phyloP scores from a whole-genome alignment of 2,329 filamentous ascomycete species.

The Calonectria fujianensis region DNA sequence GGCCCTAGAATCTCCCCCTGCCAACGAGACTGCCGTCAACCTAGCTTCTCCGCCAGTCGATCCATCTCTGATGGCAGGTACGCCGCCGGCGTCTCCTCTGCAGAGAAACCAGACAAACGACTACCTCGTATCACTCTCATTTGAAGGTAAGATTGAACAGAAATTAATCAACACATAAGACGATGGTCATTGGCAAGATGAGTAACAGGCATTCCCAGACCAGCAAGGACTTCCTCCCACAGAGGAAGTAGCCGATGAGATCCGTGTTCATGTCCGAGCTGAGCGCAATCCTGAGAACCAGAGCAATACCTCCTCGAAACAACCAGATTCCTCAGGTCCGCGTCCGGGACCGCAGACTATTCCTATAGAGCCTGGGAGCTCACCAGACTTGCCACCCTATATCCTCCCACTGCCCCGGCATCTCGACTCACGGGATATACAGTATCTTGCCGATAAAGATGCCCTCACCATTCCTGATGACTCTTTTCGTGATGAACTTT shows the following conservation, averaged over 20 bases:
- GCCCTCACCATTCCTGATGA: constrained; percentile 37
- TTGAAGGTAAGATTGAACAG: constrained; percentile 22
- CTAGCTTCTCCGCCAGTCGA: constrained; percentile 22
- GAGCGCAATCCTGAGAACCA: constrained; percentile 2
- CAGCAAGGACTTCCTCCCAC: constrained; percentile 12
- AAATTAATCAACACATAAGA: neutral
- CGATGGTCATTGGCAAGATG: neutral
- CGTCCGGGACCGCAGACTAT: neutral
- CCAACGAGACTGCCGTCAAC: neutral
- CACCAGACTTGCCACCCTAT: constrained; percentile 22
- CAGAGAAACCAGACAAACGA: constrained; percentile 7
- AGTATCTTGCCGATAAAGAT: constrained; percentile 36
- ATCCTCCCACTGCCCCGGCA: constrained; percentile 24
- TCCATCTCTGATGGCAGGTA: neutral
- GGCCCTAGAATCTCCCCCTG: constrained; percentile 19
- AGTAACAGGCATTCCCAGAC: neutral
- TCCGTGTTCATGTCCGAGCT: neutral
- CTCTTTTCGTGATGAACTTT: constrained; percentile 34
- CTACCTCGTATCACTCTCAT: constrained; percentile 33
- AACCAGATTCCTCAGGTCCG: neutral
- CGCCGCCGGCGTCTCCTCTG: neutral
- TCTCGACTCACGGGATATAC: constrained; percentile 17
- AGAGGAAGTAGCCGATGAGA: constrained; percentile 8
- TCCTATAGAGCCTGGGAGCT: neutral
- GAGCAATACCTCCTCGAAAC: constrained; percentile 6